phyloP scores from a whole-genome alignment of 441 rosid species.

The Viola pubescens region DNA sequence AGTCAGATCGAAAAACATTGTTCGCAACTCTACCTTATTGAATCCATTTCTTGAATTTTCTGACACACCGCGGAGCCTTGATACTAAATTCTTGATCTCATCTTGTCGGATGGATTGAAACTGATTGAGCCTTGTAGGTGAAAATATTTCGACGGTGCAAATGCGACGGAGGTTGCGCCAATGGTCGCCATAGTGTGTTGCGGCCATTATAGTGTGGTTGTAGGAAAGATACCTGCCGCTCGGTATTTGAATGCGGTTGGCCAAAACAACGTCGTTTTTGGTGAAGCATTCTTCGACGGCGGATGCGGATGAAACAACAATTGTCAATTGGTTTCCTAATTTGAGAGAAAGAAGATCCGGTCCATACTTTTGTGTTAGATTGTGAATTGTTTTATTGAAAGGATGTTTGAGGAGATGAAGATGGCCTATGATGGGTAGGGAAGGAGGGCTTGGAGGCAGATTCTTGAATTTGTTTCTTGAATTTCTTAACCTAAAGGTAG shows the following conservation, averaged over 20 bases:
- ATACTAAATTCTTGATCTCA: slow-evolving; percentile 7
- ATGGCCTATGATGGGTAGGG: slow-evolving; percentile 29
- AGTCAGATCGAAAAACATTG: slow-evolving; percentile 2
- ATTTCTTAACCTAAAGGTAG: background rate
- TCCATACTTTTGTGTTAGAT: slow-evolving; percentile 16
- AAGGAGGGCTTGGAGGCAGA: slow-evolving; percentile 26
- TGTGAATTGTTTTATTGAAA: slow-evolving; percentile 9
- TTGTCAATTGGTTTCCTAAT: slow-evolving; percentile 14
- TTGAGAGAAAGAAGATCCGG: slow-evolving; percentile 12
- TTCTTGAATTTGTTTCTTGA: background rate
- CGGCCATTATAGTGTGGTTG: slow-evolving; percentile 6
- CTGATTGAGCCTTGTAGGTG: slow-evolving; percentile 9
- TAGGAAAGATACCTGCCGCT: slow-evolving; percentile 14
- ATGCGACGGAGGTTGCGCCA: slow-evolving; percentile 29
- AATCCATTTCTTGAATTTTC: background rate
- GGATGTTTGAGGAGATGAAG: slow-evolving; percentile 26
- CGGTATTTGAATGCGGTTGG: slow-evolving; percentile 17
- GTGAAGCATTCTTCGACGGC: slow-evolving; percentile 27
- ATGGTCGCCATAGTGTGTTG: slow-evolving; percentile 15
- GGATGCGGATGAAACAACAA: slow-evolving; percentile 16
- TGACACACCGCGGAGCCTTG: slow-evolving; percentile 4
- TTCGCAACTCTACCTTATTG: background rate
- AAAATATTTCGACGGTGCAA: slow-evolving; percentile 18
- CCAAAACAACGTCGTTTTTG: slow-evolving; percentile 17
- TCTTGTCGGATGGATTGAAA: slow-evolving; percentile 9